Base-by-base conservation (phyloP, 164 flowering plant genomes). In the Warburgia ugandensis region DNA sequence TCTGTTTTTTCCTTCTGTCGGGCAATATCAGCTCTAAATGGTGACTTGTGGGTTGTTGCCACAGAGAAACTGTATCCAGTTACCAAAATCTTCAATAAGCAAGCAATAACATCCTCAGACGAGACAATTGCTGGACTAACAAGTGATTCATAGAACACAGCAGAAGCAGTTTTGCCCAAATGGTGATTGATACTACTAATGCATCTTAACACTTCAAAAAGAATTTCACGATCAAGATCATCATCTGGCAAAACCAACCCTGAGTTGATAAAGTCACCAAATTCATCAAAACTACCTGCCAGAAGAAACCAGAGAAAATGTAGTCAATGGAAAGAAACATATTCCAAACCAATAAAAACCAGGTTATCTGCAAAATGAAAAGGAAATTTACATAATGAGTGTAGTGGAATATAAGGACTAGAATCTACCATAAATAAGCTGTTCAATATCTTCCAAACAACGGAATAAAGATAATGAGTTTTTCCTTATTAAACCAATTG, bases 391-490 rank as follows among this genome's bases (percentile, higher is more conserved):
- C 4, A 37, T 3, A 3, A 4, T 37, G 11, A 37, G 40, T 3
- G 40, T 37, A 10, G 20, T 9, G 21, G 21, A 41, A 41, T 14
- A 41, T 3, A 20, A 14, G 20, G n/a, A n/a, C 7, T 47, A 10
- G 21, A 3, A 43, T 70, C 30, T 76, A 92, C 98, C 96, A 76
- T 74, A 70, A 17, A 67, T 40, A 55, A 85, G 71, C 48, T 68
- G 66, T 71, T 92, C 98, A 62, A 80, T 65, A 30, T 77, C 75
- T 75, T 85, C 94, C 63, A 85, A 48, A 37, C 64, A 52, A 37
- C 96, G 94, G 60, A 84, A 83, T 14, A 83, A 41, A 29, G 98
- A 83, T 23, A 92, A 20, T 48, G 94, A 73, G 47, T 65, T 72
- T 61, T 73, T 74, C 45, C 95, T 72, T 54, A 88, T 68, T 51